A percentile compares a stretch with the other conserved stretches of the same genome.
These are phyloP conservation scores for Ogataea hybrid DNA, from an alignment of 1,139 yeast species.

Conservation along the genomic window DNA sequence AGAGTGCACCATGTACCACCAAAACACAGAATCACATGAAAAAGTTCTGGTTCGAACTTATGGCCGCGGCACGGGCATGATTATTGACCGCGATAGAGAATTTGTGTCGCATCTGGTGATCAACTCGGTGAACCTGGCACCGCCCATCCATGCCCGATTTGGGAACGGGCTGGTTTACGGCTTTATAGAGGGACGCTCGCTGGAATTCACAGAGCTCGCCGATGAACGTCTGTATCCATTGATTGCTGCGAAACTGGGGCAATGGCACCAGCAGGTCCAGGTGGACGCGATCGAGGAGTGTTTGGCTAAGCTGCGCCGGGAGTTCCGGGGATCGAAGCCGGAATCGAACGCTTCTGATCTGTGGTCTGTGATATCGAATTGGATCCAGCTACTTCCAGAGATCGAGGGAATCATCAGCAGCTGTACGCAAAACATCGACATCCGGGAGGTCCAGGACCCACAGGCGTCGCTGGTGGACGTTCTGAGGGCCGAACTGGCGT, in stretches of 20 bases:
- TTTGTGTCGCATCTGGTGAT: constrained; percentile 68
- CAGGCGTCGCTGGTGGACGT: constrained; percentile 38
- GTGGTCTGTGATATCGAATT: constrained; percentile 59
- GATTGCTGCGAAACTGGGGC: constrained; percentile 67
- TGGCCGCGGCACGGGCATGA: constrained; percentile 71
- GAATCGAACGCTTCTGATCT: constrained; percentile 34
- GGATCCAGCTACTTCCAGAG: constrained; percentile 62
- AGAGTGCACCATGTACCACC: constrained; percentile 38
- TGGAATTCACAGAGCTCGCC: constrained; percentile 55
- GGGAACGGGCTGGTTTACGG: constrained; percentile 77
- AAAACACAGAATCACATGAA: constrained; percentile 25
- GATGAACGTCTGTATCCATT: constrained; percentile 48
- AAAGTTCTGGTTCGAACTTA: constrained; percentile 66
- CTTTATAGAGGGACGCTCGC: constrained; percentile 62
- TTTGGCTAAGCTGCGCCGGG: constrained; percentile 41
- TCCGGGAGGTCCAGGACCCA: constrained; percentile 17
- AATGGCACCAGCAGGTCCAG: constrained; percentile 60
- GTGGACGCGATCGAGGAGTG: constrained; percentile 49
- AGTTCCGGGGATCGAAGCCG: constrained; percentile 25
- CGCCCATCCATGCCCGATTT: constrained; percentile 66
- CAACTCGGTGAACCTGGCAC: constrained; percentile 62
- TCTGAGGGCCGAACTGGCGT: constrained; percentile 47
- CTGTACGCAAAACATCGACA: constrained; percentile 38
- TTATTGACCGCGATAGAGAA: constrained; percentile 75
- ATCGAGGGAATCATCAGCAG: constrained; percentile 42